Conservation (phyloP, 2,329 filamentous ascomycete species). For the Tolypocladium amazonense region DNA sequence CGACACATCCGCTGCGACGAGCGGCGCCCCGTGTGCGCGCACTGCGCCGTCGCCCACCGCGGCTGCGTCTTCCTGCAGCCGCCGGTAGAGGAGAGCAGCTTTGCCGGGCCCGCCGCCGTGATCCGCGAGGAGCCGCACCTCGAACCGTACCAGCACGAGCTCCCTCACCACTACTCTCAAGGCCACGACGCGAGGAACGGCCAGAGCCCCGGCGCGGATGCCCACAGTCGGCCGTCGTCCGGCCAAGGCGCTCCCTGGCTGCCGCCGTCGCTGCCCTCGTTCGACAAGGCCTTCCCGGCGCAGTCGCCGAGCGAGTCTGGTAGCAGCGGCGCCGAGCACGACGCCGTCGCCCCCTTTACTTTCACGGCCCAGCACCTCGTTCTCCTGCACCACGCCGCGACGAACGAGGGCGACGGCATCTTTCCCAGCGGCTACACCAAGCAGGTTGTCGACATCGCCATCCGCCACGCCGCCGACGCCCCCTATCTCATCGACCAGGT, state of each 20-base stretch:
- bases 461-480: conserved; percentile 19
- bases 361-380: conserved; percentile 28
- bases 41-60: conserved; percentile 26
- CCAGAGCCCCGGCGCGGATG: neutral
- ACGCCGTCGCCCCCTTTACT: neutral
- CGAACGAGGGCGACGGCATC: conserved; percentile 11
- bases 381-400: conserved; percentile 26
- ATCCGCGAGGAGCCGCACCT: too few species aligned
- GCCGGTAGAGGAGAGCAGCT: too few species aligned
- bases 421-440: conserved; percentile 9
- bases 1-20: conserved; percentile 34
- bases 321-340: neutral
- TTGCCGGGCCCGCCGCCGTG: too few species aligned
- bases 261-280: neutral
- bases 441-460: conserved; percentile 18
- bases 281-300: conserved; percentile 3
- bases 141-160: neutral
- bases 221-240: neutral
- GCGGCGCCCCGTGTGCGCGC: conserved; percentile 25
- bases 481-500: conserved; percentile 37
- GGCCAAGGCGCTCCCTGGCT: neutral
- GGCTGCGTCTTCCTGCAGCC: conserved; percentile 22
- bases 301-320: neutral
- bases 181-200: neutral
- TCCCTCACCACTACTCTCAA: conserved; percentile 2